Evolutionary conservation across 2,329 filamentous ascomycete species (phyloP).

Genomic region (Monosporascus sp.): DNA sequence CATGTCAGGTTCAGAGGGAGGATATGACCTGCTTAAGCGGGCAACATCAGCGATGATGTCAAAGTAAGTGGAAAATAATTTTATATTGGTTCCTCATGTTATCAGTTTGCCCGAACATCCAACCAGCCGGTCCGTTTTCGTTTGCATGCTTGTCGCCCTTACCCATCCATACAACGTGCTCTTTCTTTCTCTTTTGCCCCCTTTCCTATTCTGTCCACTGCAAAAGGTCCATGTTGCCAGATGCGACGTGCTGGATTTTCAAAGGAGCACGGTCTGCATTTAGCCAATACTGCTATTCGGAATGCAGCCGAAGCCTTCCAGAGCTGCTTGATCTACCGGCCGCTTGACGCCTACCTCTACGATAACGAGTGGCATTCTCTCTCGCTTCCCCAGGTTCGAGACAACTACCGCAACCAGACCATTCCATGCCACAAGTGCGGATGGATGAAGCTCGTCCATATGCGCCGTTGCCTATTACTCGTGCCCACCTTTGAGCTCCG

Average conservation of each 20-base stretch:
- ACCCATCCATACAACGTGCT: background rate
- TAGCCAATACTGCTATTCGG: background rate
- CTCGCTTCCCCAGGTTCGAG: background rate
- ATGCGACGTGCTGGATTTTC: background rate
- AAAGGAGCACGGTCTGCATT: background rate
- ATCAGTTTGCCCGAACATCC: background rate
- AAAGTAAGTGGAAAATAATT: slow-evolving; percentile 41
- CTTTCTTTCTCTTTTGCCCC: background rate
- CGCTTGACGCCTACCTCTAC: background rate
- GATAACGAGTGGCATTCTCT: background rate
- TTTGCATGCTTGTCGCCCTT: background rate
- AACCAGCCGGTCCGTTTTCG: background rate
- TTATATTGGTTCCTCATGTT: background rate
- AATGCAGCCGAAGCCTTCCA: background rate
- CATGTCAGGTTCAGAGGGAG: slow-evolving; percentile 50
- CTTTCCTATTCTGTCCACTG: background rate
- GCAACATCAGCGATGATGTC: slow-evolving; percentile 60
- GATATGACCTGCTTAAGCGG: slow-evolving; percentile 53
- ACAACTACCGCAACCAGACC: background rate
- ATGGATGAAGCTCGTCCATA: background rate
- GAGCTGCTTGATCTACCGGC: background rate
- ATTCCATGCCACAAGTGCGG: background rate
- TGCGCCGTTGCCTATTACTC: background rate
- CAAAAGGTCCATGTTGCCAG: background rate
- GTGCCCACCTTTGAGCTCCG: background rate